Base-by-base conservation (phyloP, 2,329 filamentous ascomycete genomes). In the Beauveria scarabaeidicola region DNA sequence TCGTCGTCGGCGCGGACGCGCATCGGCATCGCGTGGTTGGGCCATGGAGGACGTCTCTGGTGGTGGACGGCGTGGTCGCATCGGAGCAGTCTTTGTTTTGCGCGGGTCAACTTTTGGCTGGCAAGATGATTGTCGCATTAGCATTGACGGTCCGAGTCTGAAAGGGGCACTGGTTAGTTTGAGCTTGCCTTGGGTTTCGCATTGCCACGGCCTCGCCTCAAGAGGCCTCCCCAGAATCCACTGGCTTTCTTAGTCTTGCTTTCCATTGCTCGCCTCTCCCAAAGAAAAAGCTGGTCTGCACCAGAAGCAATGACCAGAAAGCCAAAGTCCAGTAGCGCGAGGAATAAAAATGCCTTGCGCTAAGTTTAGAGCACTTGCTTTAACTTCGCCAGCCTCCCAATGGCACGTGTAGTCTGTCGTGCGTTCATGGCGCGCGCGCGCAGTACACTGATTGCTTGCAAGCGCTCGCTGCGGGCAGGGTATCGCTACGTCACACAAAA, bases 171-270 rank as follows among this genome's bases (percentile, higher is more conserved):
- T 32, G 1, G 19, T 38, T 40, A 47, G 19, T 7, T 65, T 4
- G 61, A 55, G 38, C 62, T 41, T 48, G 61, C 57, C 62, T 61
- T 60, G 54, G 51, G 44, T 29, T 40, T 70, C 58, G 69, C 71
- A 23, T 75, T 72, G 57, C 73, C 71, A 68, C 76, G 80, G 62
- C 75, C 75, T 62, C 72, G 77, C 63, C 80, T 77, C 64, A 84
- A 74, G 59, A 84, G 70, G 61, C 72, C 73, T 36, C 74, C 72
- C 76, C 75, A 78, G 62, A 81, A 78, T 52, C 75, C 71, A 65
- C 75, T 77, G 70, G 77, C 77, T 65, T 74, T 73, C 56, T 64
- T 62, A n/a, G 59, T 68, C 44, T 64, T 64, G 55, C 68, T 67
- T 55, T 72, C 70, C 55, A 72, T 67, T 8, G 6, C 8, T 19